Percentiles rank a stretch among this genome's conserved stretches.
phyloP scores from a whole-genome alignment of 495 filamentous ascomycete species.

The Bathelium albidoporum region DNA sequence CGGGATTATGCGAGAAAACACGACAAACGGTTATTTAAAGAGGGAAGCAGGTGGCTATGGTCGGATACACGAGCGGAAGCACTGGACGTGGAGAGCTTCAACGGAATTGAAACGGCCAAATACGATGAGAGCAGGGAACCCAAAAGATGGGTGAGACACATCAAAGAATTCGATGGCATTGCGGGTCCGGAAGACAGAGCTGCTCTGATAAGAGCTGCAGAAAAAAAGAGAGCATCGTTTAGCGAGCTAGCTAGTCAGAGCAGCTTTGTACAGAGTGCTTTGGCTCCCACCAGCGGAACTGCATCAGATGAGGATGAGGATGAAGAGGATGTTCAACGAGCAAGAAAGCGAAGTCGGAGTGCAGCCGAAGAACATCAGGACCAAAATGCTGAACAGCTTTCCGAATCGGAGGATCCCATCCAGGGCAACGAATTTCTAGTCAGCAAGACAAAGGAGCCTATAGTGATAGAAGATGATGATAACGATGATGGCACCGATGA shows the following conservation, averaged over 20 bases:
- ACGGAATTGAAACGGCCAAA: slow-evolving; percentile 28
- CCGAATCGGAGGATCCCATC: background rate
- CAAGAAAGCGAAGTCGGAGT: background rate
- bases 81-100: slow-evolving; percentile 43
- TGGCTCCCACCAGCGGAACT: background rate
- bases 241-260: background rate
- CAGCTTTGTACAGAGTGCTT: slow-evolving; percentile 7
- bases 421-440: background rate
- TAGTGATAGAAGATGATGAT: slow-evolving; percentile 3
- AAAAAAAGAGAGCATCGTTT: background rate
- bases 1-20: slow-evolving; percentile 35
- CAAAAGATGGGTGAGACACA: slow-evolving; percentile 10
- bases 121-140: slow-evolving; percentile 13
- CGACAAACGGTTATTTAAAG: slow-evolving; percentile 38
- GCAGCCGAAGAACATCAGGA: background rate
- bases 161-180: slow-evolving; percentile 8
- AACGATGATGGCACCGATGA: slow-evolving; percentile 11
- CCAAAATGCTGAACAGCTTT: background rate
- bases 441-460: background rate
- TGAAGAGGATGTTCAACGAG: background rate
- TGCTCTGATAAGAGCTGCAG: background rate
- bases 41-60: slow-evolving; percentile 44
- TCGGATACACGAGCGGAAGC: slow-evolving; percentile 44
- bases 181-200: slow-evolving; percentile 3
- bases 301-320: background rate